phyloP scores from a whole-genome alignment of 345 rosid species.

The Citrus hindsii region DNA sequence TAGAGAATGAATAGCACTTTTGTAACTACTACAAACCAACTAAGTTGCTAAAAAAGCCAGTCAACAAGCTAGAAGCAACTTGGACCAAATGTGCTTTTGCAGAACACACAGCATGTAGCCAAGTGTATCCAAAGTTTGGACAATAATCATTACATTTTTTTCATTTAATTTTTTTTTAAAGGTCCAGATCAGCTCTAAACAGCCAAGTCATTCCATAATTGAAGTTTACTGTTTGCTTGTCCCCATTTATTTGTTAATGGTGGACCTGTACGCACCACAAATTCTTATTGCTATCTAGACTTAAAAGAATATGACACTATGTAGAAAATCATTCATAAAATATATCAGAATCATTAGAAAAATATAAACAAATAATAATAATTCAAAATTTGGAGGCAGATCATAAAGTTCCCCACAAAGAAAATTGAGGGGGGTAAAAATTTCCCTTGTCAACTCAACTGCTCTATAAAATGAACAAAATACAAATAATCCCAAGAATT shows the following conservation, averaged over 20 bases:
- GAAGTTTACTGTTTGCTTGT: constrained; percentile 31
- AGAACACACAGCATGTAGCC: neutral
- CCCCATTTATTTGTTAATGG: constrained; percentile 22
- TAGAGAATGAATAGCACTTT: constrained; percentile 6
- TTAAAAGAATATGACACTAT: neutral
- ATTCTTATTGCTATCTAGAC: constrained; percentile 21
- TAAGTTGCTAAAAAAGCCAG: constrained; percentile 5
- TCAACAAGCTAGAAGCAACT: constrained; percentile 1
- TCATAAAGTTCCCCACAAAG: neutral
- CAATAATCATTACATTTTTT: constrained; percentile 8
- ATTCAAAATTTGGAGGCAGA: neutral
- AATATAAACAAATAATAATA: neutral
- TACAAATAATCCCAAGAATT: no score
- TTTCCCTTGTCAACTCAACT: neutral
- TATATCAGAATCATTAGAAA: neutral
- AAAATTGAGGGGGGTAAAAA: neutral
- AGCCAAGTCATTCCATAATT: constrained; percentile 24
- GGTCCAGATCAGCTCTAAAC: constrained; percentile 8
- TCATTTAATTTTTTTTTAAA: neutral
- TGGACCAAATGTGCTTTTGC: neutral
- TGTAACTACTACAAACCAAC: constrained; percentile 3
- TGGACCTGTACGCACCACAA: constrained; percentile 26
- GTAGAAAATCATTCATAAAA: constrained; percentile 3
- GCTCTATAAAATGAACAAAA: neutral
- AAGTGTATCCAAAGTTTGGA: constrained; percentile 6